Evolutionary conservation across 371 early-diverging fungal species (phyloP).

Genomic region (Mucor irregularis): DNA sequence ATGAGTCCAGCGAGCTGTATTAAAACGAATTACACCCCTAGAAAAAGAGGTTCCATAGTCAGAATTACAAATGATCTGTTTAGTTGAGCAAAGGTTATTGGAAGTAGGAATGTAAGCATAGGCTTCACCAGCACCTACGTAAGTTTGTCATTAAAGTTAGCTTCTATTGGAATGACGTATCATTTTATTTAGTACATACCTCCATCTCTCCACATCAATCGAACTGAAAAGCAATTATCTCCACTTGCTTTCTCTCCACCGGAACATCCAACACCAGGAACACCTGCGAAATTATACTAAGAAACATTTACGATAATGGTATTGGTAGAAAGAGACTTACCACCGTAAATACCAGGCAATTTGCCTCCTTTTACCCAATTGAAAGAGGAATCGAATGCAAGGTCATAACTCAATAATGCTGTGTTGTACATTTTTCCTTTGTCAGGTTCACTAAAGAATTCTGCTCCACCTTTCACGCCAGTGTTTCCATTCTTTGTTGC

Average conservation of each 20-base stretch:
- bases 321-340: conserved; percentile 14
- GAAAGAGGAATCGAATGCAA: conserved; percentile 57
- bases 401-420: conserved; percentile 52
- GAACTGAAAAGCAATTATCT: conserved; percentile 40
- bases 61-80: conserved; percentile 35
- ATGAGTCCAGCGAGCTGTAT: conserved; percentile 31
- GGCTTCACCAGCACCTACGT: conserved; percentile 33
- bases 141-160: no score
- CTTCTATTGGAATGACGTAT: background rate
- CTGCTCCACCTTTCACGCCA: conserved; percentile 45
- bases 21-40: conserved; percentile 47
- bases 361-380: conserved; percentile 60
- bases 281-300: conserved; percentile 13
- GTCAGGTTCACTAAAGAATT: conserved; percentile 52
- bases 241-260: conserved; percentile 46
- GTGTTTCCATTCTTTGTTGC: conserved; percentile 24
- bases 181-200: conserved; percentile 24
- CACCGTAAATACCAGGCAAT: conserved; percentile 53
- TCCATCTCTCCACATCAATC: conserved; percentile 50
- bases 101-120: conserved; percentile 47
- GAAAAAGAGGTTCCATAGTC: conserved; percentile 51
- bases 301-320: no score
- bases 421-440: conserved; percentile 33
- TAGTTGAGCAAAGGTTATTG: conserved; percentile 36
- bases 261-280: conserved; percentile 38